Evolutionary conservation across 352 stramenopile genomes (phyloP).

Genomic region (Globisporangium radiosum): DNA sequence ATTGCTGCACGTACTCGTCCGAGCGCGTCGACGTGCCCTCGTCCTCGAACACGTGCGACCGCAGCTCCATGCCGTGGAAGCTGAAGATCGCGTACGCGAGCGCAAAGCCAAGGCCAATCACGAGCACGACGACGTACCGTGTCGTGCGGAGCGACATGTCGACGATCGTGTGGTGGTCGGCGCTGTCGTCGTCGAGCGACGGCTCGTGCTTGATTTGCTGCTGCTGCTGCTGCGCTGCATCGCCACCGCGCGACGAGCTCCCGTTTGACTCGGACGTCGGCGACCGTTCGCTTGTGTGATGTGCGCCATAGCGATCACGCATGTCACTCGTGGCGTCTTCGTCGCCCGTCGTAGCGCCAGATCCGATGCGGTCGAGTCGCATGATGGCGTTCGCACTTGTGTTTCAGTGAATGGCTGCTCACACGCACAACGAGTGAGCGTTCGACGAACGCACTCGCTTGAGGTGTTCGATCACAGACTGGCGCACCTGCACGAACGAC

Average conservation of each 20-base stretch:
- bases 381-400: background rate
- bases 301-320: background rate
- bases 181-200: slow-evolving; percentile 1
- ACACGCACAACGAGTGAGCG: too few relatives aligned
- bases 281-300: background rate
- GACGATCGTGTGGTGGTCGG: slow-evolving; percentile 17
- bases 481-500: too few relatives aligned
- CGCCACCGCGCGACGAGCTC: background rate
- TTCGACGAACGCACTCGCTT: too few relatives aligned
- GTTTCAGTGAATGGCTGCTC: slow-evolving; percentile 7
- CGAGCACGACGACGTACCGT: slow-evolving; percentile 15
- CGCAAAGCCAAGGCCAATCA: slow-evolving; percentile 12
- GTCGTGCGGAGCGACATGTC: slow-evolving; percentile 18
- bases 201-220: slow-evolving; percentile 8
- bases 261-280: slow-evolving; percentile 8
- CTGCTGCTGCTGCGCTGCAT: background rate
- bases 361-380: slow-evolving; percentile 9
- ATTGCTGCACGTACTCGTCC: slow-evolving; percentile 10
- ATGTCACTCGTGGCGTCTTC: background rate
- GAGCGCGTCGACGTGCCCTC: slow-evolving; percentile 11
- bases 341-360: background rate
- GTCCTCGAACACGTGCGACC: slow-evolving; percentile 5
- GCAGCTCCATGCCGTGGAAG: slow-evolving; percentile 12
- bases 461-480: too few relatives aligned
- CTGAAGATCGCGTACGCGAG: slow-evolving; percentile 14